Evolutionary conservation across 73 alveolate species (phyloP).

Genomic region (Symbiodinium natans): DNA sequence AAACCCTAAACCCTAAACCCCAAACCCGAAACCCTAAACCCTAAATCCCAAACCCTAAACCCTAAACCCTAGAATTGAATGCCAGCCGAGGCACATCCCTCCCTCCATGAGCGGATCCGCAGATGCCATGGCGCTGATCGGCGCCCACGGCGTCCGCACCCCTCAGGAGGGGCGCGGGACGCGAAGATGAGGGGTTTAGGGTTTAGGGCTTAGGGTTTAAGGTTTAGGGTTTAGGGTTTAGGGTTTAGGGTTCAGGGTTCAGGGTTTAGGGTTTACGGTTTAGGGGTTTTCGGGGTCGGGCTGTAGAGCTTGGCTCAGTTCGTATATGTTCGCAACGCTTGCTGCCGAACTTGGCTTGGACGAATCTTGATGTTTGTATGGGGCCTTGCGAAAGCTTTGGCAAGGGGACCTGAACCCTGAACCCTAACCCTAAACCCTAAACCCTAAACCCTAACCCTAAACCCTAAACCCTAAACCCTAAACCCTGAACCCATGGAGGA

Average conservation of each 20-base stretch:
- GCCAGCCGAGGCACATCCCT: neutral
- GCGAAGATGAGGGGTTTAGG: neutral
- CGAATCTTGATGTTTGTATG: too few species aligned
- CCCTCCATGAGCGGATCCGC: neutral
- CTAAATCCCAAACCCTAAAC: too few species aligned
- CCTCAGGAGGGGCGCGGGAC: neutral
- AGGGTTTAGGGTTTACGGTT: neutral
- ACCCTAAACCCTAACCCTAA: neutral
- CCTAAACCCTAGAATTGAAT: too few species aligned
- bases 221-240: constrained; percentile 3
- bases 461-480: too few species aligned
- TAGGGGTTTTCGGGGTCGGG: too few species aligned
- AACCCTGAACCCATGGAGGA: too few species aligned
- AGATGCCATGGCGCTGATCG: neutral
- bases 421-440: neutral
- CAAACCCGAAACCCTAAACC: too few species aligned
- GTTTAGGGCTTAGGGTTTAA: neutral
- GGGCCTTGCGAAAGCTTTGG: too few species aligned
- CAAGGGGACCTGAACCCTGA: neutral
- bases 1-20: too few species aligned
- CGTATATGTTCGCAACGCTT: too few species aligned
- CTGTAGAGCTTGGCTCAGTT: too few species aligned
- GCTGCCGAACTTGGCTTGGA: too few species aligned
- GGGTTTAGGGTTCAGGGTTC: neutral
- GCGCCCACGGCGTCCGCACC: constrained; percentile 20